Percentiles rank a stretch among this genome's conserved stretches.
Conservation (phyloP, 306 rosid species). For the Vigna unguiculata region DNA sequence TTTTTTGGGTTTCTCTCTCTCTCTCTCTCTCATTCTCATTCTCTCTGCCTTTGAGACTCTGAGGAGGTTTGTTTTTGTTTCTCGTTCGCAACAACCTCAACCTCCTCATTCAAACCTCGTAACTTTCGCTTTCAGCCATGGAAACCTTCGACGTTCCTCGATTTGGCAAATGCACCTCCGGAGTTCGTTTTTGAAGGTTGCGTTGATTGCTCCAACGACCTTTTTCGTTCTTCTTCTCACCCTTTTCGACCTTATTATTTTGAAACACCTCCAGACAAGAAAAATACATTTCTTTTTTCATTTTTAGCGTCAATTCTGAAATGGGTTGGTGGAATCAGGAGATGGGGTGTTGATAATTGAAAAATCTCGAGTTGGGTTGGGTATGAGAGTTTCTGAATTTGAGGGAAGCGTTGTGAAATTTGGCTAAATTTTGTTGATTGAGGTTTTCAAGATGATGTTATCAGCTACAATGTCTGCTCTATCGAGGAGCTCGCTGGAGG, state of each 20-base stretch:
- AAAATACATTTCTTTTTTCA: background rate
- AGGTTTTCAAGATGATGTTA: constrained; percentile 60
- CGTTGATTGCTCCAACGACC: constrained; percentile 25
- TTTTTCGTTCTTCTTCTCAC: background rate
- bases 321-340: constrained; percentile 45
- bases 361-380: constrained; percentile 38
- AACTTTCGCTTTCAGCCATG: constrained; percentile 52
- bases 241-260: constrained; percentile 10
- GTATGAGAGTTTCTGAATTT: constrained; percentile 30
- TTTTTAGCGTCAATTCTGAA: constrained; percentile 35
- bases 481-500: constrained; percentile 90
- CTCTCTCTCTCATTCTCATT: too few relatives aligned
- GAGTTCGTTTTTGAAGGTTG: constrained; percentile 43
- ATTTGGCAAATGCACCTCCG: constrained; percentile 56
- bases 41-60: constrained; percentile 18
- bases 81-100: constrained; percentile 50
- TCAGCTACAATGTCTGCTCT: constrained; percentile 67
- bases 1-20: background rate
- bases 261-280: background rate
- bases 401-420: constrained; percentile 38
- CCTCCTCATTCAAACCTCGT: constrained; percentile 60
- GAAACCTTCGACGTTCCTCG: constrained; percentile 48
- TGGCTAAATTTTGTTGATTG: background rate
- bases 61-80: constrained; percentile 65
- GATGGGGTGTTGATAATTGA: constrained; percentile 31